phyloP scores from a whole-genome alignment of 148 eudicot genomes.

The Spergularia bocconei region DNA sequence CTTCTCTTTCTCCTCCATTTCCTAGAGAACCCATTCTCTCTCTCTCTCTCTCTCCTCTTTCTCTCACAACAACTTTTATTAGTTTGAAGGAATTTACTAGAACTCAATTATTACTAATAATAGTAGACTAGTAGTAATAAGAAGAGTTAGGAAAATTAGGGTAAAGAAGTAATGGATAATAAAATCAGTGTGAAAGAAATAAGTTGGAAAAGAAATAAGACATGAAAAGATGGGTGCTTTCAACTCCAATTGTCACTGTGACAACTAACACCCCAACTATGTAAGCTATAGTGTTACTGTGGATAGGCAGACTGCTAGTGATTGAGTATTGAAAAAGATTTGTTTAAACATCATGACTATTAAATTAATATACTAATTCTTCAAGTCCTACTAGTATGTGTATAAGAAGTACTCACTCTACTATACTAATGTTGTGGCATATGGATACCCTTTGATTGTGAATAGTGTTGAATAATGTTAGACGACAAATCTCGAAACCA shows the following conservation, averaged over 20 bases:
- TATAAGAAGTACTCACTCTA: too few relatives aligned
- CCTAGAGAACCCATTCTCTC: slow-evolving; percentile 54
- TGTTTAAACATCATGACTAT: neutral
- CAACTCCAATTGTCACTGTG: slow-evolving; percentile 79
- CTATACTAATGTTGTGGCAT: too few relatives aligned
- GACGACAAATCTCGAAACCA: too few relatives aligned
- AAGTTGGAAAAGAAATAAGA: slow-evolving; percentile 29
- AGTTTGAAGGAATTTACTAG: neutral
- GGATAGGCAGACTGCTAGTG: neutral
- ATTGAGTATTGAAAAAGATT: neutral
- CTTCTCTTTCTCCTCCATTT: slow-evolving; percentile 31
- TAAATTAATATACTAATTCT: too few relatives aligned
- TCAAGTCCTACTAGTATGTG: too few relatives aligned
- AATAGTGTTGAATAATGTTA: neutral
- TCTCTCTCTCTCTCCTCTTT: slow-evolving; percentile 13
- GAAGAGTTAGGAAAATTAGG: neutral
- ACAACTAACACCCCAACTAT: slow-evolving; percentile 33
- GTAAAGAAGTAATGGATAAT: too few relatives aligned
- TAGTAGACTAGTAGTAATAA: slow-evolving; percentile 45
- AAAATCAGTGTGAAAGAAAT: slow-evolving; percentile 33
- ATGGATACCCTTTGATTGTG: too few relatives aligned
- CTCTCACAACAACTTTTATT: slow-evolving; percentile 9
- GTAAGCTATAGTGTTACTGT: slow-evolving; percentile 11
- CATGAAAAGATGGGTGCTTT: slow-evolving; percentile 96
- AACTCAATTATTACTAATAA: slow-evolving; percentile 38